Evolutionary conservation across 2,329 filamentous ascomycete species (phyloP), one percentile per base, ranked within the genome.

Genomic region (Phialophora expanda): DNA sequence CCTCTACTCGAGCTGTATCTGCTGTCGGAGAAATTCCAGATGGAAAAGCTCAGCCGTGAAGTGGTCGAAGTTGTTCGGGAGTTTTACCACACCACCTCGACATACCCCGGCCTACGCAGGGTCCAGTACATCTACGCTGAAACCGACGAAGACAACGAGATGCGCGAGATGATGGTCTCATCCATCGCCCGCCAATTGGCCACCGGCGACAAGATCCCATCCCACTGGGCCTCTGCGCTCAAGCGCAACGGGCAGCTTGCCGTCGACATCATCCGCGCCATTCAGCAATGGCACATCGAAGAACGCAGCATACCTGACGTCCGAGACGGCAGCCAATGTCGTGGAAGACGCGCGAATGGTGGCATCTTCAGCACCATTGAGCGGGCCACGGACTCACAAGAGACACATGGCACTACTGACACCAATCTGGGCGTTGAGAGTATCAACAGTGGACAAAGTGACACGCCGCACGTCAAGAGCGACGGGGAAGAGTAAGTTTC

Each of bases 211-310:
- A 80, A 66, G 67, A 82, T 86, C 48, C 84, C 84, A 0, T 69
- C 74, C 41, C 83, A 85, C 70, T 86, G 84, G 84, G 83, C 84
- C 70, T 82, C 82, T 72, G 84, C 84, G 6, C 74, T 86, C 58
- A 76, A 80, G 72, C 83, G 83, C 76, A 85, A 86, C 68, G 84
- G 84, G 0, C 81, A 85, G 71, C 73, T 86, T 60, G 83, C 83
- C 1, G 84, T 86, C 50, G 84, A 86, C 69, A 81, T 86, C 64
- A 84, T 86, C 68, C 74, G 79, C 34, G 78, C 79, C 3, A 83
- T 85, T 69, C 84, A 85, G 76, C 81, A 82, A 69, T 86, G 84
- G 84, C 75, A 81, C 50, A 74, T 86, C 44, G 81, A 83, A 53
- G 78, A 80, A 63, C 76, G 80, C 26, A 74, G 74, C 20, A 78